phyloP scores from a whole-genome alignment of 2,329 filamentous ascomycete species.

The Tolypocladium cylindrosporum region DNA sequence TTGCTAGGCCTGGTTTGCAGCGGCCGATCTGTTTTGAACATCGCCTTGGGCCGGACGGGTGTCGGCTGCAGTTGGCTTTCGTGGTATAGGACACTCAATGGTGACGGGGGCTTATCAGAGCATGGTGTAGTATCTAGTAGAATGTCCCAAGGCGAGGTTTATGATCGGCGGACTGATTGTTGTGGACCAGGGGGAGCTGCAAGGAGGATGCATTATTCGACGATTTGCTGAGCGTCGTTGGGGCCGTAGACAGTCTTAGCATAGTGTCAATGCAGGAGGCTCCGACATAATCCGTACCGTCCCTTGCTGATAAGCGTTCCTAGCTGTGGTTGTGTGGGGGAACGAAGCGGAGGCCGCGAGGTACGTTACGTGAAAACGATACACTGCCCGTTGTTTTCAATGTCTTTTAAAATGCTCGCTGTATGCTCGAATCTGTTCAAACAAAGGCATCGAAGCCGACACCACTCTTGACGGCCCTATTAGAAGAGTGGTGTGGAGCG shows the following conservation, averaged over 20 bases:
- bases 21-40: constrained; percentile 4
- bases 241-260: background rate
- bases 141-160: background rate
- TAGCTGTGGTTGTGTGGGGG: background rate
- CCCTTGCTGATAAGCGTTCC: background rate
- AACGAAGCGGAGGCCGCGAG: background rate
- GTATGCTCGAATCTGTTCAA: background rate
- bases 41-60: background rate
- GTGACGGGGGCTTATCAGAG: background rate
- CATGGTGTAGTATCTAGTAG: background rate
- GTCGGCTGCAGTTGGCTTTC: background rate
- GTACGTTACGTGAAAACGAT: background rate
- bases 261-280: background rate
- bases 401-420: background rate
- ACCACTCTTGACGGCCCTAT: background rate
- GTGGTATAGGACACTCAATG: background rate
- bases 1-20: background rate
- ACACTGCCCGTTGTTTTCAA: background rate
- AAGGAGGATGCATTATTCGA: background rate
- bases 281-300: background rate
- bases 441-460: background rate
- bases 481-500: no score
- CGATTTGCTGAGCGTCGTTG: background rate
- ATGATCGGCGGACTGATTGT: background rate
- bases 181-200: background rate